Conservation (phyloP, 352 stramenopile genomes). For the Globisporangium cylindrosporum region DNA sequence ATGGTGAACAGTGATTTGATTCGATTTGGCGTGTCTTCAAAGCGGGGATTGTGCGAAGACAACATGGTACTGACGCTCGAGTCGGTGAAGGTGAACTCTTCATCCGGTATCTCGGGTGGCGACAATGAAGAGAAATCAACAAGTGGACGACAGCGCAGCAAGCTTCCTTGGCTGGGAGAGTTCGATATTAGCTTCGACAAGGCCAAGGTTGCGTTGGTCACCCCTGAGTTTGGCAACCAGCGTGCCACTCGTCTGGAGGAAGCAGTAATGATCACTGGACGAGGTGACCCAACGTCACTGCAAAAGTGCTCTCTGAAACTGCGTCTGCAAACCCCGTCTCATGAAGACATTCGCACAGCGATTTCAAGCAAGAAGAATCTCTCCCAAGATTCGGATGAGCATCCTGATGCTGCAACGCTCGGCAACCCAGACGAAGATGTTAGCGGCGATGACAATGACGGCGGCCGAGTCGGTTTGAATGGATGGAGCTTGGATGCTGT, state of each 20-base stretch:
- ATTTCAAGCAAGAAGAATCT: constrained; percentile 61
- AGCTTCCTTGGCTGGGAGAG: constrained; percentile 67
- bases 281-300: constrained; percentile 28
- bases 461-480: constrained; percentile 73
- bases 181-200: constrained; percentile 61
- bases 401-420: constrained; percentile 31
- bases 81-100: constrained; percentile 46
- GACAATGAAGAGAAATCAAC: constrained; percentile 11
- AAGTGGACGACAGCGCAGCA: constrained; percentile 5
- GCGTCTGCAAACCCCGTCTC: constrained; percentile 45
- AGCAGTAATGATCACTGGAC: constrained; percentile 39
- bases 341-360: constrained; percentile 43
- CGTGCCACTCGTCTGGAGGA: constrained; percentile 39
- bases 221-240: constrained; percentile 55
- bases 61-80: constrained; percentile 69
- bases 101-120: constrained; percentile 5
- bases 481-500: constrained; percentile 75
- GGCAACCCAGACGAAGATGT: constrained; percentile 33
- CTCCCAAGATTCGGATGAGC: constrained; percentile 68
- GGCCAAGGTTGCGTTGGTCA: constrained; percentile 42
- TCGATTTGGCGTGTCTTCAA: constrained; percentile 75
- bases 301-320: constrained; percentile 46
- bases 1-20: constrained; percentile 84
- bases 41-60: constrained; percentile 80
- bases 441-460: constrained; percentile 78